A percentile compares a stretch with the other conserved stretches of the same genome.
Evolutionary conservation across 2,329 filamentous ascomycete genomes (phyloP).

Genomic region (Diplodia seriata): DNA sequence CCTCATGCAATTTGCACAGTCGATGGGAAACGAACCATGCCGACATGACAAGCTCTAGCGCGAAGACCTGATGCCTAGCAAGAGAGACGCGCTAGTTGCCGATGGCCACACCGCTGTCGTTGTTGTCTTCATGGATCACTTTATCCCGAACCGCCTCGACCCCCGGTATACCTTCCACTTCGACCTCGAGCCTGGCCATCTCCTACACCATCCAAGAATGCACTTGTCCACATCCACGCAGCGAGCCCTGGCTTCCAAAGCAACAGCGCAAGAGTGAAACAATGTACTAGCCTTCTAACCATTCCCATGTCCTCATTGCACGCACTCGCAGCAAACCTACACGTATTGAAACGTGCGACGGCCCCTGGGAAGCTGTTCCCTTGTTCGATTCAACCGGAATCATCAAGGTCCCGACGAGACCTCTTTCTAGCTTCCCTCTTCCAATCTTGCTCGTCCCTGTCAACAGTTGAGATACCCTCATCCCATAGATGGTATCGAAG

Average conservation of each 20-base stretch:
- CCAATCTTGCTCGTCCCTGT: background rate
- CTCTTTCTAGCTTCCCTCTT: background rate
- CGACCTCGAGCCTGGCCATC: background rate
- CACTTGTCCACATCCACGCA: background rate
- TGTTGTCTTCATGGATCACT: background rate
- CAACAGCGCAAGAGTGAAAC: too few relatives aligned
- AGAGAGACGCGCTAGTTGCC: background rate
- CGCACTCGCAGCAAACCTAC: background rate
- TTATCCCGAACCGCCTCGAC: background rate
- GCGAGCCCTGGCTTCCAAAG: too few relatives aligned
- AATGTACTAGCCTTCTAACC: too few relatives aligned
- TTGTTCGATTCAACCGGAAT: background rate
- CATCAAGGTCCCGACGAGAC: background rate
- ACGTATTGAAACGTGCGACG: background rate
- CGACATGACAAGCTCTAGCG: background rate
- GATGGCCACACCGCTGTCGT: background rate
- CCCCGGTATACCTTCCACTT: background rate
- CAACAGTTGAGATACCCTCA: background rate
- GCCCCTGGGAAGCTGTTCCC: background rate
- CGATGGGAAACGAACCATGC: background rate
- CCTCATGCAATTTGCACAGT: background rate
- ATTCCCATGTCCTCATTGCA: background rate
- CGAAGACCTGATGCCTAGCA: background rate
- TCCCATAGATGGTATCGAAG: background rate
- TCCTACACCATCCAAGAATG: background rate